These are phyloP conservation scores for Anacardium occidentale DNA, from an alignment of 345 rosid genomes.

Conservation along the genomic window DNA sequence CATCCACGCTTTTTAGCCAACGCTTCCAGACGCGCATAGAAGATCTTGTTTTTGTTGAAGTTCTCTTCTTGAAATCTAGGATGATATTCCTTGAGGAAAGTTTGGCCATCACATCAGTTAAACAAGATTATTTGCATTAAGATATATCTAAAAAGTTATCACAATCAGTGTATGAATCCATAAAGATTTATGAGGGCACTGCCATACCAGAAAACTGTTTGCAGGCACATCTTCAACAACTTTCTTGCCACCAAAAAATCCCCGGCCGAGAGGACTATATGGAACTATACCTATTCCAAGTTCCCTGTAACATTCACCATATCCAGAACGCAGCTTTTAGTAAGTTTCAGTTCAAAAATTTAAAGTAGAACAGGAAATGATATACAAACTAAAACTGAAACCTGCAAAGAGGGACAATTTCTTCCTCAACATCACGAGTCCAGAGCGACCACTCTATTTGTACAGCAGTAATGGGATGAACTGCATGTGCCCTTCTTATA, in stretches of 20 bases:
- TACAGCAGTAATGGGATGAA: conserved; percentile 25
- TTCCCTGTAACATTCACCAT: conserved; percentile 7
- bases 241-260: conserved; percentile 29
- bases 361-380: background rate
- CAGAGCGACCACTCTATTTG: conserved; percentile 29
- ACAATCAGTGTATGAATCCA: too few relatives aligned
- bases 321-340: too few relatives aligned
- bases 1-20: conserved; percentile 25
- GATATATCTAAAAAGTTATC: too few relatives aligned
- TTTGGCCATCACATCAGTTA: background rate
- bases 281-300: conserved; percentile 28
- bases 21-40: conserved; percentile 28
- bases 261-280: conserved; percentile 25
- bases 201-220: background rate
- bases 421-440: conserved; percentile 29
- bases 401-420: conserved; percentile 28
- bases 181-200: too few relatives aligned
- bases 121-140: background rate
- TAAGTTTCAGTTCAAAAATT: background rate
- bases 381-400: background rate
- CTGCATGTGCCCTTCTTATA: conserved; percentile 23
- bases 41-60: conserved; percentile 27
- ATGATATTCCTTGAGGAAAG: background rate
- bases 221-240: conserved; percentile 19
- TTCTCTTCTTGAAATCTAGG: conserved; percentile 39